phyloP scores from a whole-genome alignment of 371 early-diverging fungal genomes.

The Lichtheimia ornata region DNA sequence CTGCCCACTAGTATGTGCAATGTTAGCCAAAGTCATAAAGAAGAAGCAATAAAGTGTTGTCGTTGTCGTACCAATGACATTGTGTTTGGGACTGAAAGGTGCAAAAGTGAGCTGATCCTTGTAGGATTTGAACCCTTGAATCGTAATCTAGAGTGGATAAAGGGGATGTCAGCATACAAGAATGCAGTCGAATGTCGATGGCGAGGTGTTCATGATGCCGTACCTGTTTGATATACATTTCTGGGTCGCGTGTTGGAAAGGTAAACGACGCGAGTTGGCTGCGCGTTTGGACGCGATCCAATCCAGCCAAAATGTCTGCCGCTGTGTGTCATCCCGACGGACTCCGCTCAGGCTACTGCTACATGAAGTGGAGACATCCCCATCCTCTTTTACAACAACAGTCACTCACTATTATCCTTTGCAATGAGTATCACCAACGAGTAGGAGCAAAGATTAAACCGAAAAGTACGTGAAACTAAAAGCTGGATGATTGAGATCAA shows the following conservation, averaged over 20 bases:
- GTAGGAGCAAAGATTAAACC: no score
- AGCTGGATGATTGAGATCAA: no score
- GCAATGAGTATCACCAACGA: no score
- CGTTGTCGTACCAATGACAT: constrained; percentile 84
- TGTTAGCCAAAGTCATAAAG: background rate
- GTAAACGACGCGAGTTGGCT: background rate
- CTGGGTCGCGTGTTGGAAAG: constrained; percentile 3
- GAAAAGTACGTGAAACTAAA: no score
- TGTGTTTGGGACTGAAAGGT: constrained; percentile 90
- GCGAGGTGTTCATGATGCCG: background rate
- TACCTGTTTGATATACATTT: constrained; percentile 11
- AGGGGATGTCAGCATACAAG: background rate
- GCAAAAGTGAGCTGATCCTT: constrained; percentile 93
- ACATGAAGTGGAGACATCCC: no score
- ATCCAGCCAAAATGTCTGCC: no score
- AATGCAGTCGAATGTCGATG: background rate
- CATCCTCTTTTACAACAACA: no score
- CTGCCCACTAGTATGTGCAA: constrained; percentile 79
- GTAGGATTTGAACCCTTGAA: constrained; percentile 99
- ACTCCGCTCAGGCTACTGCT: no score
- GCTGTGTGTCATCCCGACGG: no score
- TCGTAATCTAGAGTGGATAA: constrained; percentile 71
- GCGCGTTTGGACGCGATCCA: background rate
- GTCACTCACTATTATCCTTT: no score
- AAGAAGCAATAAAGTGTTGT: no score